phyloP scores from a whole-genome alignment of 2,329 filamentous ascomycete genomes.

The Alternaria sp. region DNA sequence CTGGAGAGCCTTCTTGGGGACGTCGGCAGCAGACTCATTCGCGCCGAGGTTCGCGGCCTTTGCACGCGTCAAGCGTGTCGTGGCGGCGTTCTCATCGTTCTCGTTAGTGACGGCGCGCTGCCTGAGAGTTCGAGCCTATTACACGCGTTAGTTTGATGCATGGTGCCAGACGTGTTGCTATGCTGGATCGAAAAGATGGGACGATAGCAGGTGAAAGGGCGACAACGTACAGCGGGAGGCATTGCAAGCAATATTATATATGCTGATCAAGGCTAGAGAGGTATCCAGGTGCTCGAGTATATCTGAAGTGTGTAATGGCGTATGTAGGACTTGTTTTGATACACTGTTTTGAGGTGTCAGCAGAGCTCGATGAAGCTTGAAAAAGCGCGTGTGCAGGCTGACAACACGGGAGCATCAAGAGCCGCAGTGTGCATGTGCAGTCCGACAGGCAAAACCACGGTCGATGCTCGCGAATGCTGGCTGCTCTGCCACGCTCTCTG shows the following conservation, averaged over 20 bases:
- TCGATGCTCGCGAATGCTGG: constrained; percentile 40
- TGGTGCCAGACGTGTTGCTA: constrained; percentile 9
- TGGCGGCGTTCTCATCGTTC: constrained; percentile 86
- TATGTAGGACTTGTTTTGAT: constrained; percentile 49
- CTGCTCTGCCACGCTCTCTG: constrained; percentile 43
- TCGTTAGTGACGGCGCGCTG: constrained; percentile 84
- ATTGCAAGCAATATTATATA: constrained; percentile 57
- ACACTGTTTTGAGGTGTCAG: constrained; percentile 45
- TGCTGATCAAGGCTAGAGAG: constrained; percentile 45
- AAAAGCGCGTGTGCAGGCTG: constrained; percentile 28
- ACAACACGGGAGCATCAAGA: constrained; percentile 34
- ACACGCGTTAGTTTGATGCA: constrained; percentile 52
- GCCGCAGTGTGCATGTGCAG: constrained; percentile 27
- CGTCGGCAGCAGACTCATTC: constrained; percentile 64
- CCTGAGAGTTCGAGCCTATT: constrained; percentile 73
- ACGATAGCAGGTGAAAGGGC: constrained; percentile 15
- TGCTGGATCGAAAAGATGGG: constrained; percentile 18
- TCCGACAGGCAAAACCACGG: constrained; percentile 32
- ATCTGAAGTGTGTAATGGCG: constrained; percentile 36
- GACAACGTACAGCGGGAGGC: constrained; percentile 63
- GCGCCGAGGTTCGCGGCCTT: constrained; percentile 77
- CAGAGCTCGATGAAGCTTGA: constrained; percentile 25
- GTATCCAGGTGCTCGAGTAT: constrained; percentile 32
- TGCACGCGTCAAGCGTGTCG: constrained; percentile 88
- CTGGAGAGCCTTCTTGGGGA: constrained; percentile 58